Base-by-base conservation (phyloP, 2,329 filamentous ascomycete species). In the Zymoseptoria tritici region DNA sequence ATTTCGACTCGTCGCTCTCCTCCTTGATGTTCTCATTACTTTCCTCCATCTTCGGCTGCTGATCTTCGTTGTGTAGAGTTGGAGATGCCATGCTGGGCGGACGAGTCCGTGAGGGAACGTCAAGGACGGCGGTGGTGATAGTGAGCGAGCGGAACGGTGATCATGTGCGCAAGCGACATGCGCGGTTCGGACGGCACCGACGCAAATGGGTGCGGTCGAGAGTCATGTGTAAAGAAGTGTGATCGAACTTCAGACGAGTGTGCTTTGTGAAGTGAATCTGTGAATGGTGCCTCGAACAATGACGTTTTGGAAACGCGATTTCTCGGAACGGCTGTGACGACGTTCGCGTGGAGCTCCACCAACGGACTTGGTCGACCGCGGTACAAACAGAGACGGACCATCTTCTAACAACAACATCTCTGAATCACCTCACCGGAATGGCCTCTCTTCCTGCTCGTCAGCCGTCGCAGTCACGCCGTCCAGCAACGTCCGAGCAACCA, bases 391-490 rank as follows among this genome's bases (percentile, higher is more conserved):
- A 46, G 16, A n/a, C 36, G 36, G 36, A 46, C 36, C 2, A 46
- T 11, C 36, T 46, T 46, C 36, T 46, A 13, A 16, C 36, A n/a
- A 46, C 36, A 46, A 46, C 36, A 46, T n/a, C 36, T 46, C 13
- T 3, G 13, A 46, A 46, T 11, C 13, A 11, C 1, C 22, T n/a
- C 50, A 4, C 56, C 58, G 64, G 7, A 57, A 79, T 79, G 77
- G 76, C 75, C 29, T 78, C 76, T 20, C 69, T 78, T 16, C 76
- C 77, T 54, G 70, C 73, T 19, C 67, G 66, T 22, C 69, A 66
- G 57, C 60, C 65, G 4, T 65, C 65, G 22, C 62, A 63, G 54
- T 57, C 42, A 50, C 62, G 67, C 22, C 61, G 66, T 54, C 21
- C 61, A 9, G 66, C 64, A 11, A 61, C 63, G 16, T 59, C 64